Evolutionary conservation across 208 protist genomes (phyloP).

Genomic region (Trypanosoma melophagium): DNA sequence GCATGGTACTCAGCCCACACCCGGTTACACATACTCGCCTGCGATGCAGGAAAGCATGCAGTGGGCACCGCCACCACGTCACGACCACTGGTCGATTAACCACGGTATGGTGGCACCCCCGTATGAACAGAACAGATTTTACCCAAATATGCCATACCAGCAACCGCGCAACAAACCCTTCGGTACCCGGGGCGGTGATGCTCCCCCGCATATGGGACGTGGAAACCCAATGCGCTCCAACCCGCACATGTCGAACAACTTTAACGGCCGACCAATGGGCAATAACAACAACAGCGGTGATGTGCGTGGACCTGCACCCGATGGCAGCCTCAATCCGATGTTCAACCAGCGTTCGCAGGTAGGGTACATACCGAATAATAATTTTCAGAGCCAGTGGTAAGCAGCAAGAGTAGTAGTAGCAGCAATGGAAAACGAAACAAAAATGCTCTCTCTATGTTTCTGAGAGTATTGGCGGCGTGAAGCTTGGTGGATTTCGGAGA

Average conservation of each 20-base stretch:
- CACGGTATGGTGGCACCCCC: conserved; percentile 15
- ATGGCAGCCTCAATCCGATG: conserved; percentile 20
- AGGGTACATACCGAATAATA: conserved; percentile 15
- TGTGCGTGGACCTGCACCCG: conserved; percentile 11
- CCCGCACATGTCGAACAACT: conserved; percentile 18
- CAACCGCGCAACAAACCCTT: conserved; percentile 10
- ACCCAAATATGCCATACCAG: conserved; percentile 13
- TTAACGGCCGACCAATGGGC: conserved; percentile 15
- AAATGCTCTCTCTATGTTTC: neutral
- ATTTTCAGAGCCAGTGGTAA: conserved; percentile 16
- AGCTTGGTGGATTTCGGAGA: too few relatives aligned
- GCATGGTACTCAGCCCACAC: conserved; percentile 4
- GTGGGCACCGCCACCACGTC: conserved; percentile 9
- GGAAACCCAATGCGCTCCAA: conserved; percentile 20
- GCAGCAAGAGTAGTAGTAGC: neutral
- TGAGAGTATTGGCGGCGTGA: neutral
- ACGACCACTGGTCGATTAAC: conserved; percentile 18
- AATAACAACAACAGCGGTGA: neutral
- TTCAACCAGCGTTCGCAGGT: conserved; percentile 13
- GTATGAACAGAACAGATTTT: conserved; percentile 24
- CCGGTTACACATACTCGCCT: conserved; percentile 16
- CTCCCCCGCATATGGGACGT: conserved; percentile 21
- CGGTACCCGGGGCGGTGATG: conserved; percentile 16
- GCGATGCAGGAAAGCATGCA: conserved; percentile 24
- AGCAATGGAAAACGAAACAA: neutral